These are phyloP conservation scores for Pelargonium australe DNA, from an alignment of 441 rosid species.

Conservation along the genomic window DNA sequence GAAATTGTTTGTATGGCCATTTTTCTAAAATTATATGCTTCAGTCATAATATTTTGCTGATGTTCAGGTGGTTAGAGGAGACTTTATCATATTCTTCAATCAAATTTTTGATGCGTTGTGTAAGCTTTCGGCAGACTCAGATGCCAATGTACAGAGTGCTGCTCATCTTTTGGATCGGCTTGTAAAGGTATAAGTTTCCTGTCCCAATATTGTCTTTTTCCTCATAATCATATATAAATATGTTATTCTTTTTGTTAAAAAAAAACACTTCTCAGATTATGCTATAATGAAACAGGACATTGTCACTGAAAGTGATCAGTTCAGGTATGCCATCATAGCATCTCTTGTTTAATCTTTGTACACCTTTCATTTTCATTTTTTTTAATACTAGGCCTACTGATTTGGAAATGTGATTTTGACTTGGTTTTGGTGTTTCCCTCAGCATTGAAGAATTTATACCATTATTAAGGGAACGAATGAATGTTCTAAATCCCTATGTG, in stretches of 20 bases:
- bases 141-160: conserved; percentile 97
- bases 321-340: conserved; percentile 56
- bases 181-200: conserved; percentile 58
- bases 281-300: conserved; percentile 73
- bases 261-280: conserved; percentile 24
- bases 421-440: conserved; percentile 26
- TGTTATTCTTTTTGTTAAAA: conserved; percentile 11
- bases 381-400: not conserved
- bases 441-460: conserved; percentile 99
- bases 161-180: conserved; percentile 98
- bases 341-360: not conserved
- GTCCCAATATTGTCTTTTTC: conserved; percentile 8
- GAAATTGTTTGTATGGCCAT: conserved; percentile 2
- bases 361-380: conserved; percentile 3
- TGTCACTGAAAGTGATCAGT: conserved; percentile 99
- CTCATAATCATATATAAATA: conserved; percentile 10
- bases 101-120: conserved; percentile 93
- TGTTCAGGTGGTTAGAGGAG: conserved; percentile 95
- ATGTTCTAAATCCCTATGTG: conserved; percentile 86
- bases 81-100: conserved; percentile 91
- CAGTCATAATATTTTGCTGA: conserved; percentile 21
- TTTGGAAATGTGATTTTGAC: not conserved
- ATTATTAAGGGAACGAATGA: conserved; percentile 93
- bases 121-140: conserved; percentile 96
- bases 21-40: conserved; percentile 9